phyloP scores from a whole-genome alignment of 176 grass and related monocot genomes.

The Juncus effusus region DNA sequence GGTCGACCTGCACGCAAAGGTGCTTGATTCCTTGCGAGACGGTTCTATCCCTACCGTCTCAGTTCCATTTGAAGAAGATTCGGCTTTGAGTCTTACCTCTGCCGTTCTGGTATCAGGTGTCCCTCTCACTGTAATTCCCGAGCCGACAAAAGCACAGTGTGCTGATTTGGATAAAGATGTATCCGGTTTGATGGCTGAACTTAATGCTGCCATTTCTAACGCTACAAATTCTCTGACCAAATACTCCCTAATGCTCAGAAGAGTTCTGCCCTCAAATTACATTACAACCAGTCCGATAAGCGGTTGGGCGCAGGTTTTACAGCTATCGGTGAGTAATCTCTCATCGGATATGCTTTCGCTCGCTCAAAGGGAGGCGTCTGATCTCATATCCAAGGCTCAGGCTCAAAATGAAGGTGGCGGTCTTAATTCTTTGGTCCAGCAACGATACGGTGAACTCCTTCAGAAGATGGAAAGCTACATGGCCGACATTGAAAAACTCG shows the following conservation, averaged over 20 bases:
- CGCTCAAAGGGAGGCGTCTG: slow-evolving; percentile 73
- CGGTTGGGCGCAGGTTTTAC: slow-evolving; percentile 86
- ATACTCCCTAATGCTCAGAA: slow-evolving; percentile 69
- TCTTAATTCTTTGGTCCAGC: slow-evolving; percentile 48
- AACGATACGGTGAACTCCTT: slow-evolving; percentile 69
- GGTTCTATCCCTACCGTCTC: slow-evolving; percentile 46
- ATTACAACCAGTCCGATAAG: slow-evolving; percentile 72
- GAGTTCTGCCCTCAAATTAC: slow-evolving; percentile 77
- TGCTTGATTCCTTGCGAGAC: slow-evolving; percentile 66
- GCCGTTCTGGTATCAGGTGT: slow-evolving; percentile 73
- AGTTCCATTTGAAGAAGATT: slow-evolving; percentile 42
- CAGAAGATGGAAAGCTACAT: slow-evolving; percentile 73
- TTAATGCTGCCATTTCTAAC: slow-evolving; percentile 61
- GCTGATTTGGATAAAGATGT: slow-evolving; percentile 89
- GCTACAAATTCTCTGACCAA: slow-evolving; percentile 62
- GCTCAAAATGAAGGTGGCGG: slow-evolving; percentile 36
- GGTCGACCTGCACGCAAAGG: slow-evolving; percentile 79
- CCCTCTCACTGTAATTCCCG: slow-evolving; percentile 89
- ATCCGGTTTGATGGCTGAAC: slow-evolving; percentile 68
- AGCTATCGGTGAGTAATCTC: slow-evolving; percentile 62
- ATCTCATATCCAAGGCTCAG: slow-evolving; percentile 76
- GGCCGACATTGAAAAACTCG: slow-evolving; percentile 60
- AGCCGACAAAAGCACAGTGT: slow-evolving; percentile 78
- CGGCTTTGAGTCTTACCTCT: slow-evolving; percentile 74
- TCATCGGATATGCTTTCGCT: slow-evolving; percentile 78